These are phyloP conservation scores for Tephrocybe sp. DNA, from an alignment of 768 basidiomycete genomes.

Conservation along the genomic window DNA sequence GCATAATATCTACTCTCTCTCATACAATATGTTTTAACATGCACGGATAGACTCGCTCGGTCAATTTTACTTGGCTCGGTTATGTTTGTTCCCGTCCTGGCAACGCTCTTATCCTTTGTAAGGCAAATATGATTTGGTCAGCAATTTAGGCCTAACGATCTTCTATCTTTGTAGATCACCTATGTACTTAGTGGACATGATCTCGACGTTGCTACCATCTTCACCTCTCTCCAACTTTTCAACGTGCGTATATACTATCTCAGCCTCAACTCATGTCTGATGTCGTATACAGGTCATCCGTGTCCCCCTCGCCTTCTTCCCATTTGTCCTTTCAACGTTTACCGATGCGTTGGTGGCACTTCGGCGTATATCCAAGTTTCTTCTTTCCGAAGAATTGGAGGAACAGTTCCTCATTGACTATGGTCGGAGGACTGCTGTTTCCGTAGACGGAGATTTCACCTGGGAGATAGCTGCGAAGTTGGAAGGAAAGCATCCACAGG, in stretches of 20 bases:
- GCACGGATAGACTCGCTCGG: constrained; percentile 25
- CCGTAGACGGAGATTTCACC: constrained; percentile 45
- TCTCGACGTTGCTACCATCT: constrained; percentile 51
- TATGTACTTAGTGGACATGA: constrained; percentile 54
- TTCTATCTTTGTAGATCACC: constrained; percentile 42
- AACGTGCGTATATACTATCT: constrained; percentile 32
- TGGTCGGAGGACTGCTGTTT: constrained; percentile 34
- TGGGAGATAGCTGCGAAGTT: constrained; percentile 40
- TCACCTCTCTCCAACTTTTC: constrained; percentile 55
- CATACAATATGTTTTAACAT: background rate
- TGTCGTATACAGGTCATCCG: constrained; percentile 45
- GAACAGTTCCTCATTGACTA: constrained; percentile 43
- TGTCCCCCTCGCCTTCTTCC: constrained; percentile 51
- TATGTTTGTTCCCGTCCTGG: constrained; percentile 49
- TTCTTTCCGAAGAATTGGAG: constrained; percentile 52
- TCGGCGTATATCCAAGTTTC: constrained; percentile 41
- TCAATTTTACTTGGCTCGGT: constrained; percentile 40
- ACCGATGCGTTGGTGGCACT: constrained; percentile 49
- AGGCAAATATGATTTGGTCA: constrained; percentile 15
- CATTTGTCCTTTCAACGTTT: constrained; percentile 45
- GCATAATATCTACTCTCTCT: background rate
- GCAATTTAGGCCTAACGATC: background rate
- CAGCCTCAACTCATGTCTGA: background rate
- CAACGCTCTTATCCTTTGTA: constrained; percentile 49
- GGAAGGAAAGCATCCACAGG: constrained; percentile 6